Percentiles rank a stretch among this genome's conserved stretches.
phyloP scores from a whole-genome alignment of 2,329 filamentous ascomycete genomes.

The Arthrobotrys entomopaga region DNA sequence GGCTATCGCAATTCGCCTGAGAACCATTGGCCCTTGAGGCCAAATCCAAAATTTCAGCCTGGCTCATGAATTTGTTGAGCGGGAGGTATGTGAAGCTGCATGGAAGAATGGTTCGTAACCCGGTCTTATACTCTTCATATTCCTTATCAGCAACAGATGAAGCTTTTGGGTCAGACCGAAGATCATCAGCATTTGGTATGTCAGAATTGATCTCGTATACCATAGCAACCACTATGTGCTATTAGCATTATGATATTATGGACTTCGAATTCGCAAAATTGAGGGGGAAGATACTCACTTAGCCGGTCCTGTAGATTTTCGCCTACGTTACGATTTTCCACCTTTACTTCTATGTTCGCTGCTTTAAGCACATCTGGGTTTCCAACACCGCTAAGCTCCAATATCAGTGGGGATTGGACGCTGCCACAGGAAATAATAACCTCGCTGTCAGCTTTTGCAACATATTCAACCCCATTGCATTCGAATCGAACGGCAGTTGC shows the following conservation, averaged over 20 bases:
- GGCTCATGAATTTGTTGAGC: constrained; percentile 55
- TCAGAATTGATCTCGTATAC: constrained; percentile 65
- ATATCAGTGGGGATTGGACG: constrained; percentile 69
- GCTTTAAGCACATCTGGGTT: constrained; percentile 63
- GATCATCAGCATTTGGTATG: constrained; percentile 63
- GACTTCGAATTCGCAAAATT: background rate
- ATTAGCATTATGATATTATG: too few relatives aligned
- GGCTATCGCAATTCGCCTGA: constrained; percentile 57
- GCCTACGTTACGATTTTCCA: constrained; percentile 65
- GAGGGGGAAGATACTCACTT: constrained; percentile 59
- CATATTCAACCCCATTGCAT: constrained; percentile 59
- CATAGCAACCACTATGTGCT: constrained; percentile 62
- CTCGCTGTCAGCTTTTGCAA: constrained; percentile 63
- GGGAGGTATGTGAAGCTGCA: constrained; percentile 64
- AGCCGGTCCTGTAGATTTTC: constrained; percentile 65
- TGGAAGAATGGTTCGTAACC: constrained; percentile 63
- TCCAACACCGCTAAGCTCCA: constrained; percentile 73
- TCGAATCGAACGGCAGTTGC: constrained; percentile 65
- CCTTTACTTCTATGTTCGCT: constrained; percentile 64
- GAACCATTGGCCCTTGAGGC: constrained; percentile 42
- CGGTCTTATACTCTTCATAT: constrained; percentile 60
- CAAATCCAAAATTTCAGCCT: constrained; percentile 9
- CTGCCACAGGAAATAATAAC: constrained; percentile 71
- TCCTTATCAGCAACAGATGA: constrained; percentile 61
- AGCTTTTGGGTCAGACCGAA: constrained; percentile 59